These are phyloP conservation scores for Phylloporus rhodoxanthus DNA, from an alignment of 768 basidiomycete genomes.

Conservation along the genomic window DNA sequence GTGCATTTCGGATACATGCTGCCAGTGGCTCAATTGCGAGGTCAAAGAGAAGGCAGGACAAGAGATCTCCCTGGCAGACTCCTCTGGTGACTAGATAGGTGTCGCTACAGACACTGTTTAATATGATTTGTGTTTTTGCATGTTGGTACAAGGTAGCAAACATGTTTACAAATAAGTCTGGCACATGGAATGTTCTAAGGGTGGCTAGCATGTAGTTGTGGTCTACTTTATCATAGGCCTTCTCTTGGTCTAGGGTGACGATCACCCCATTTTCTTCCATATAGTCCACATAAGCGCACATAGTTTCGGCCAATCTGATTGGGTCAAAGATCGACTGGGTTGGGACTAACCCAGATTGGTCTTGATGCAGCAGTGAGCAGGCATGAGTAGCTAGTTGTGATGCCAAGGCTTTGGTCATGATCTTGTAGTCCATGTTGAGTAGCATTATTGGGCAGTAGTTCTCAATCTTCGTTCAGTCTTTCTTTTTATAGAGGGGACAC, in stretches of 20 bases:
- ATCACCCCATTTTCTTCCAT: constrained; percentile 2
- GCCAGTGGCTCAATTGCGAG: no score
- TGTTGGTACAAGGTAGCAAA: no score
- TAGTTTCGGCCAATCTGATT: constrained; percentile 19
- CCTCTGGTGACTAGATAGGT: no score
- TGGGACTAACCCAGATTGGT: constrained; percentile 37
- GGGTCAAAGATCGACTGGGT: constrained; percentile 31
- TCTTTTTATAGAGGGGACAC: constrained; percentile 41
- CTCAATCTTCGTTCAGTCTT: constrained; percentile 19
- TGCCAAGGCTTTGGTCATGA: constrained; percentile 24
- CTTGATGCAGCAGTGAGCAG: constrained; percentile 22
- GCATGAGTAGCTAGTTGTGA: constrained; percentile 16
- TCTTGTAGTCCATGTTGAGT: constrained; percentile 31
- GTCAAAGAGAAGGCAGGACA: no score
- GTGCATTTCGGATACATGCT: no score
- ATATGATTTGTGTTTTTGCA: no score
- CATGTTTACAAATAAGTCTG: no score
- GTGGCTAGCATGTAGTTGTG: no score
- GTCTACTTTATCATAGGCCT: no score
- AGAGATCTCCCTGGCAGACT: no score
- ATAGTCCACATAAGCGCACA: constrained; percentile 15
- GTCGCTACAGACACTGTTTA: no score
- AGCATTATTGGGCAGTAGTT: constrained; percentile 35
- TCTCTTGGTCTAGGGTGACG: constrained; percentile 24
- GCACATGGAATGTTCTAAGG: no score